Evolutionary conservation across 495 filamentous ascomycete species (phyloP), one percentile per base, ranked within the genome.

Genomic region (Penicillium simplicissimum): DNA sequence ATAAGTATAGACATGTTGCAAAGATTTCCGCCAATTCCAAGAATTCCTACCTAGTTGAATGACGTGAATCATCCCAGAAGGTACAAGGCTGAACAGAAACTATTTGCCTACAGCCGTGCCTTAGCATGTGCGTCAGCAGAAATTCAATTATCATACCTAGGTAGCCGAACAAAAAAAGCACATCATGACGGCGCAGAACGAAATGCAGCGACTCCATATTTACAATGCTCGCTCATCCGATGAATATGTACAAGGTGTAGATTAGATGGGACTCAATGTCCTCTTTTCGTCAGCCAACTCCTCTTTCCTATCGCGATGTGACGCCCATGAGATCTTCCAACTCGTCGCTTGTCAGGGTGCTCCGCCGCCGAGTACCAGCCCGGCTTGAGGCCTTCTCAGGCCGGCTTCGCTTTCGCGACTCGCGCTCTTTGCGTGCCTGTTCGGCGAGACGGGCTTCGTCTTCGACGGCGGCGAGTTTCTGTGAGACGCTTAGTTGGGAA

Each of bases 331-430:
- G 71, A 48, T 85, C 84, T 56, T 89, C 86, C 49, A 91, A 66
- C 64, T 92, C 89, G 76, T 87, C 87, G n/a, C 82, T 85, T 23
- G 85, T 89, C 0, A 92, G 76, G 8, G 89, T 91, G 59, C 88
- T 91, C 45, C 89, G 75, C 66, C 89, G 76, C 54, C 89, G 78
- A 49, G 79, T 82, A 67, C 69, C 75, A 72, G 69, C 72, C 77
- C 70, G 77, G 66, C 68, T 78, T 40, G 69, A 70, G 42, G 63
- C 61, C 65, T 78, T 80, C 51, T 62, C 75, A 61, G 65, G 67
- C 33, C 67, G 79, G 68, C 74, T 84, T 73, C 70, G 72, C 59
- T 77, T 77, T 38, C 71, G 72, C n/a, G 72, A 74, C 57, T 79
- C 74, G 35, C 71, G 74, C 57, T 82, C 76, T 58, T 77, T 80